phyloP scores from a whole-genome alignment of 176 grass and related monocot species.

The Echinochloa phyllopogon region DNA sequence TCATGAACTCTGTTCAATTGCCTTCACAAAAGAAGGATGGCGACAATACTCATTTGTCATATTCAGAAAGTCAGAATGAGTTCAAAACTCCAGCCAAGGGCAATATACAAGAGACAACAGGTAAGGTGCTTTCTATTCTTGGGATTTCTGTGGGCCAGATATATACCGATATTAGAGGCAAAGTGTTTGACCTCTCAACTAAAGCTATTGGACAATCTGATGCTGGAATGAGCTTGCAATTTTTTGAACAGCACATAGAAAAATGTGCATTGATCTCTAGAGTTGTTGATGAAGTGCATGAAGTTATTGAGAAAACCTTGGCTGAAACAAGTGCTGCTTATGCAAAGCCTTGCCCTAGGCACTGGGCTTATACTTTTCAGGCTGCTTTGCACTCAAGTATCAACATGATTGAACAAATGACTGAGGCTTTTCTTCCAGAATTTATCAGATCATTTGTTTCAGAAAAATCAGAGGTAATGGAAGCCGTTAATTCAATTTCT shows the following conservation, averaged over 20 bases:
- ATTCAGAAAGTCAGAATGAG: conserved; percentile 41
- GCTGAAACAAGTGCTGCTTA: conserved; percentile 46
- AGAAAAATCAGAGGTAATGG: conserved; percentile 83
- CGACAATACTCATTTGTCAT: conserved; percentile 37
- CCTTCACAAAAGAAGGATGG: conserved; percentile 58
- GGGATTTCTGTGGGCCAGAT: conserved; percentile 68
- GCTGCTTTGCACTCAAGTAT: conserved; percentile 57
- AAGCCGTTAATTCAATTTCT: conserved; percentile 76
- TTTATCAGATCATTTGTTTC: conserved; percentile 79
- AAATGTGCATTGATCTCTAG: conserved; percentile 78
- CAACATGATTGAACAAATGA: conserved; percentile 90
- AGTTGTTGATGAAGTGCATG: conserved; percentile 79
- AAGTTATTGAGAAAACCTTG: conserved; percentile 62
- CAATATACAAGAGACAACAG: conserved; percentile 69
- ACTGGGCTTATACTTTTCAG: conserved; percentile 84
- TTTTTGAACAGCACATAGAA: conserved; percentile 90
- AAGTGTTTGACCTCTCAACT: conserved; percentile 65
- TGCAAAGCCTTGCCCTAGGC: conserved; percentile 41
- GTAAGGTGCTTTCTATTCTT: conserved; percentile 65
- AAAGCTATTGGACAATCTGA: conserved; percentile 58
- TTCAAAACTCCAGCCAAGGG: conserved; percentile 44
- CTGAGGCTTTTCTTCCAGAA: conserved; percentile 79
- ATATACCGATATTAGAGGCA: conserved; percentile 64
- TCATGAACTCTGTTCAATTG: conserved; percentile 82
- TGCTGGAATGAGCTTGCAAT: conserved; percentile 49